Evolutionary conservation across 345 rosid genomes (phyloP).

Genomic region (Melastoma malabathricum): DNA sequence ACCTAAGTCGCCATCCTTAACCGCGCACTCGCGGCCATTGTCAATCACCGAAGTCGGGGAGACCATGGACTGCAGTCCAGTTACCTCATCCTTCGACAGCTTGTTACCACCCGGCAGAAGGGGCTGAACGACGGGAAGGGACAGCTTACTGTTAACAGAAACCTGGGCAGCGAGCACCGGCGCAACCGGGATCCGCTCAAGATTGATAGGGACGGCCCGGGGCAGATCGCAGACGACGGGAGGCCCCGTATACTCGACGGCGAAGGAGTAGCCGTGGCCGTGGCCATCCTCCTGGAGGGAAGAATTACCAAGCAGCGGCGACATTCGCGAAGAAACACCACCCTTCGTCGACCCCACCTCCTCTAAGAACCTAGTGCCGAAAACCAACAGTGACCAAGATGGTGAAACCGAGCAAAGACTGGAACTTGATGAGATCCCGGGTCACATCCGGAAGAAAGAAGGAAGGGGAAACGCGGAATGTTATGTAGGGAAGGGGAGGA

Average conservation of each 20-base stretch:
- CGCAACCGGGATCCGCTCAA: conserved; percentile 88
- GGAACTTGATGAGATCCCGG: too few species aligned
- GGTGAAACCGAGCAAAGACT: too few species aligned
- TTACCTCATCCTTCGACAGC: conserved; percentile 32
- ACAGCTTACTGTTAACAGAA: conserved; percentile 33
- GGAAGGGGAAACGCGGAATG: too few species aligned
- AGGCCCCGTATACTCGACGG: conserved; percentile 78
- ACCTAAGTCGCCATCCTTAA: conserved; percentile 11
- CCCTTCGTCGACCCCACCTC: too few species aligned
- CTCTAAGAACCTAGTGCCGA: too few species aligned
- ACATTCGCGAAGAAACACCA: neutral
- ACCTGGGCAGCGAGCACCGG: conserved; percentile 69
- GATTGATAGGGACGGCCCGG: conserved; percentile 80
- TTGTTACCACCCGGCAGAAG: conserved; percentile 36
- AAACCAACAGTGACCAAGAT: too few species aligned
- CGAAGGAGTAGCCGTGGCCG: conserved; percentile 55
- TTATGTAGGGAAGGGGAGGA: too few species aligned
- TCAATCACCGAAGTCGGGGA: conserved; percentile 56
- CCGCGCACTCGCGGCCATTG: conserved; percentile 6
- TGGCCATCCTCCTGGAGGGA: conserved; percentile 20
- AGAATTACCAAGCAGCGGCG: conserved; percentile 19
- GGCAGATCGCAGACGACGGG: conserved; percentile 74
- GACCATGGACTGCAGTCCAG: conserved; percentile 37
- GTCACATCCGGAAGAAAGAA: too few species aligned
- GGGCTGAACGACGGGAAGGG: conserved; percentile 80